phyloP scores from a whole-genome alignment of 495 filamentous ascomycete species.

The Penicillium canariense region DNA sequence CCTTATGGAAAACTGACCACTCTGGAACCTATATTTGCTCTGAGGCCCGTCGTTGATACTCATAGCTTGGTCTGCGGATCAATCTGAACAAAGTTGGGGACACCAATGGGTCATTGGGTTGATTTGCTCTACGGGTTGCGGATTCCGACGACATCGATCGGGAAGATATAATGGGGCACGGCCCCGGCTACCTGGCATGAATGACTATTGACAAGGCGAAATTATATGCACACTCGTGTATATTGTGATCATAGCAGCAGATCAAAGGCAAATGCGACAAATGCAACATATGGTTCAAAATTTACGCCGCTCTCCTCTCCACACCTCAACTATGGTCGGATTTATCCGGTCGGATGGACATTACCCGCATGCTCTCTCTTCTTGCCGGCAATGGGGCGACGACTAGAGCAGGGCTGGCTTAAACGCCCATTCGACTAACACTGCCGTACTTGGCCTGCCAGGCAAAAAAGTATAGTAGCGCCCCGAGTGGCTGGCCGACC shows the following conservation, averaged over 20 bases:
- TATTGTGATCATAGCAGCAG: too few relatives aligned
- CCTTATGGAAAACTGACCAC: neutral
- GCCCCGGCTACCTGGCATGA: too few relatives aligned
- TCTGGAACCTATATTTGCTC: neutral
- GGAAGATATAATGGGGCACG: too few relatives aligned
- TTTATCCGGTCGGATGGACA: too few relatives aligned
- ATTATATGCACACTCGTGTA: too few relatives aligned
- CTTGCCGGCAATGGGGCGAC: neutral
- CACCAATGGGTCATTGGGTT: too few relatives aligned
- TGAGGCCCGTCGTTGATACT: neutral
- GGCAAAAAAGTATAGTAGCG: slow-evolving; percentile 90
- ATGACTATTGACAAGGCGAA: too few relatives aligned
- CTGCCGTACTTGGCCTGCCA: slow-evolving; percentile 98
- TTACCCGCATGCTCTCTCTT: neutral
- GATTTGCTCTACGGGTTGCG: too few relatives aligned
- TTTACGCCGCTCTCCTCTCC: neutral
- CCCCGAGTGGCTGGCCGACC: slow-evolving; percentile 88
- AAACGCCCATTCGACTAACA: slow-evolving; percentile 42
- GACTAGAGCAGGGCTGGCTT: neutral
- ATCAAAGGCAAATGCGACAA: neutral
- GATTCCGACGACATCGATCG: too few relatives aligned
- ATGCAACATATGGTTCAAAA: neutral
- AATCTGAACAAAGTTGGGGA: too few relatives aligned
- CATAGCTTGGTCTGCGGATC: too few relatives aligned
- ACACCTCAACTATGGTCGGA: neutral